Evolutionary conservation across 805 yeast genomes (phyloP).

Genomic region (Saccharomycopsis capsularis): DNA sequence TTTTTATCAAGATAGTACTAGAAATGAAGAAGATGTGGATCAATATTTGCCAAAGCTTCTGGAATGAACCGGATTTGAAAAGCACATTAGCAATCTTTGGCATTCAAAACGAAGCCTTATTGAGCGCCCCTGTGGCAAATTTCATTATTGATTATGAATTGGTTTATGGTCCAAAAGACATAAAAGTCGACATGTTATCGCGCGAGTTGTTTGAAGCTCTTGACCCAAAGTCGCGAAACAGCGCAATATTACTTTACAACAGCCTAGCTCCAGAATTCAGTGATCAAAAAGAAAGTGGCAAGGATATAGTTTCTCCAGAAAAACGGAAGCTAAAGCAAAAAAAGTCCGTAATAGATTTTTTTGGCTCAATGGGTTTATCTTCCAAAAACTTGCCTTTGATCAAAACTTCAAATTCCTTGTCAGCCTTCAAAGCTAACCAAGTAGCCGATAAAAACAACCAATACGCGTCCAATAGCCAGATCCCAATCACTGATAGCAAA

Average conservation of each 20-base stretch:
- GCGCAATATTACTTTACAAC: background rate
- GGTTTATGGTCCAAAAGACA: background rate
- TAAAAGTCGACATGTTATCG: background rate
- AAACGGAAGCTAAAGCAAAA: background rate
- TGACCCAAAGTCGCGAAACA: slow-evolving; percentile 12
- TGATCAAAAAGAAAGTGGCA: background rate
- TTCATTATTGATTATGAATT: slow-evolving; percentile 1
- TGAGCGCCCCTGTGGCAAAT: background rate
- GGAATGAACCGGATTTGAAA: slow-evolving; percentile 1
- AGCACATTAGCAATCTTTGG: background rate
- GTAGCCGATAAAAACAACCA: no score
- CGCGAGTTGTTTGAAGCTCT: background rate
- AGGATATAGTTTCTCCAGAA: background rate
- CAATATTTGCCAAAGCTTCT: slow-evolving; percentile 24
- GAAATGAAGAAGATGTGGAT: slow-evolving; percentile 49
- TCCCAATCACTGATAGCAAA: no score
- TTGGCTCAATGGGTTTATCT: no score
- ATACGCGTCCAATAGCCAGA: no score
- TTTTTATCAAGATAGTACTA: slow-evolving; percentile 32
- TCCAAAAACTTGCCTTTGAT: slow-evolving; percentile 1
- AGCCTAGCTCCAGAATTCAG: background rate
- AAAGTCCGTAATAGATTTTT: background rate
- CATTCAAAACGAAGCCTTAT: background rate
- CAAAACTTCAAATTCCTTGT: slow-evolving; percentile 3
- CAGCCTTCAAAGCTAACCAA: background rate